These are phyloP conservation scores for Penicillium salamii DNA, from an alignment of 495 filamentous ascomycete species.

Conservation along the genomic window DNA sequence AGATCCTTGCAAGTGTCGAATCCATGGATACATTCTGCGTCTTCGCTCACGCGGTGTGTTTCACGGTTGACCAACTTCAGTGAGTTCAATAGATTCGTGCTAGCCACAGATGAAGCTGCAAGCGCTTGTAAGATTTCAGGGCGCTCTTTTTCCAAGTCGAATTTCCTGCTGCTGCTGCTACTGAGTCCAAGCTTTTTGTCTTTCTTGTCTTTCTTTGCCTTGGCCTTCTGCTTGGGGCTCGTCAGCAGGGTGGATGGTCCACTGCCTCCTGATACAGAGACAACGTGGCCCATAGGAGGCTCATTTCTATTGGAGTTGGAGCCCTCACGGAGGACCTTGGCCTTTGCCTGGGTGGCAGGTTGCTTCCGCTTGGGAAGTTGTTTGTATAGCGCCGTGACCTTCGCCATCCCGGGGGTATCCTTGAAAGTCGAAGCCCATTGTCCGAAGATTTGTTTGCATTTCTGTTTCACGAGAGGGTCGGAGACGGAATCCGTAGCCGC, in stretches of 20 bases:
- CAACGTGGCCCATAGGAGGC: constrained; percentile 49
- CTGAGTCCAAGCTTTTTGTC: constrained; percentile 28
- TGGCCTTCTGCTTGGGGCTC: constrained; percentile 35
- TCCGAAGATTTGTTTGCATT: constrained; percentile 80
- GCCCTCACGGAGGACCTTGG: constrained; percentile 77
- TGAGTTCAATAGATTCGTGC: constrained; percentile 86
- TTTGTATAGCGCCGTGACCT: constrained; percentile 76
- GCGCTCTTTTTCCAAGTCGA: constrained; percentile 87
- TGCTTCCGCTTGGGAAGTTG: constrained; percentile 67
- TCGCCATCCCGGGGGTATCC: constrained; percentile 73
- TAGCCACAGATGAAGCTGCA: constrained; percentile 80
- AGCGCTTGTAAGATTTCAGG: constrained; percentile 77
- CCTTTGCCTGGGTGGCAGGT: constrained; percentile 65
- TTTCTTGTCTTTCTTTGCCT: constrained; percentile 39
- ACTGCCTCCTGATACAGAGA: constrained; percentile 40
- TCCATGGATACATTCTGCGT: constrained; percentile 66
- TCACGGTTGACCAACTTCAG: constrained; percentile 91
- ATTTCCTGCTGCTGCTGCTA: constrained; percentile 44
- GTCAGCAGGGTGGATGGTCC: constrained; percentile 38
- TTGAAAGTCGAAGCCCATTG: constrained; percentile 87
- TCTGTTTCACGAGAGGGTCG: constrained; percentile 79
- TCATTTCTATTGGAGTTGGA: constrained; percentile 56
- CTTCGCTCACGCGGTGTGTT: constrained; percentile 80
- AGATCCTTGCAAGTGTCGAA: constrained; percentile 87
- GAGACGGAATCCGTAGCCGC: constrained; percentile 81